Conservation (phyloP, 345 rosid species). For the Jatropha curcas region DNA sequence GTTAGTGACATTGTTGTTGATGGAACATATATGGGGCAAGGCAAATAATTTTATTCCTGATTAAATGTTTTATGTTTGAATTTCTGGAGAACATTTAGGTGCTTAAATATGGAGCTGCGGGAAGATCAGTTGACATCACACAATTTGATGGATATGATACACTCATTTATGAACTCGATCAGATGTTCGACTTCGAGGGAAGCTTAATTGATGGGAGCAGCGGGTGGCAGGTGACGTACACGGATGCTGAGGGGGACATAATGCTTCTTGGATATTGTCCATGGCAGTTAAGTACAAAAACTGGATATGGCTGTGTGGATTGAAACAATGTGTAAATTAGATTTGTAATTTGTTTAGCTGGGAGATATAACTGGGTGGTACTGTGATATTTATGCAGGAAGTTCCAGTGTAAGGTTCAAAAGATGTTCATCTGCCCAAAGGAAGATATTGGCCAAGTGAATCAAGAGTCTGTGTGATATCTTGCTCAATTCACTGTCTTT, state of each 20-base stretch:
- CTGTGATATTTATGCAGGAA: constrained; percentile 34
- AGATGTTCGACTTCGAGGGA: constrained; percentile 46
- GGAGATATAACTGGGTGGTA: not conserved
- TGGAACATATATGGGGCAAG: not conserved
- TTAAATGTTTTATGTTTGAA: not conserved
- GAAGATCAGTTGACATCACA: constrained; percentile 43
- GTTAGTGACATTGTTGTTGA: not conserved
- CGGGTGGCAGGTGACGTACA: constrained; percentile 40
- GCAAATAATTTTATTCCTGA: too few species aligned
- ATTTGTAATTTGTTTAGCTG: not conserved
- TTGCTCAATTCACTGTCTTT: constrained; percentile 7
- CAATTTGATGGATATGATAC: constrained; percentile 34
- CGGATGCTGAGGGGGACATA: constrained; percentile 39
- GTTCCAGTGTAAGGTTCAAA: constrained; percentile 32
- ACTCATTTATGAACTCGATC: constrained; percentile 45
- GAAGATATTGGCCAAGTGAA: constrained; percentile 30
- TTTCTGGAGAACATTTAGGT: constrained; percentile 34
- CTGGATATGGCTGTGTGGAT: not conserved
- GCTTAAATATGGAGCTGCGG: constrained; percentile 39
- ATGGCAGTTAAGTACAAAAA: constrained; percentile 49
- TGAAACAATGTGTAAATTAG: too few species aligned
- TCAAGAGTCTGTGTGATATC: constrained; percentile 13
- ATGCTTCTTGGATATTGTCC: constrained; percentile 36
- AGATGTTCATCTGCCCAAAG: constrained; percentile 33
- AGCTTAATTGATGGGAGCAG: constrained; percentile 41